phyloP scores from a whole-genome alignment of 2,329 filamentous ascomycete genomes.

The Alternaria tenuissima region DNA sequence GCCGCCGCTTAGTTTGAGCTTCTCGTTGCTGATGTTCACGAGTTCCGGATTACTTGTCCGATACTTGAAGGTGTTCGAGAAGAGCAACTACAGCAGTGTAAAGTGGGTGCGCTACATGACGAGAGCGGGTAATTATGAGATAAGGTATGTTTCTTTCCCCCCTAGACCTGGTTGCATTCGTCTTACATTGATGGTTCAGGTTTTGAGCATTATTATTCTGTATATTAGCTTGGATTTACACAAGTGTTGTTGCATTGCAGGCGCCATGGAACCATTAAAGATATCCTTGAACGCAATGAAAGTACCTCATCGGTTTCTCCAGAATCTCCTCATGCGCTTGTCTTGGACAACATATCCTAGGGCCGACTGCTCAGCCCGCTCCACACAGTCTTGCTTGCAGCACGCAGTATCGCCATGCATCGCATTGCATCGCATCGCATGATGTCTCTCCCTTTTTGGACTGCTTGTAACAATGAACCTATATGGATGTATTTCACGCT shows the following conservation, averaged over 20 bases:
- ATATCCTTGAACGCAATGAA: conserved; percentile 19
- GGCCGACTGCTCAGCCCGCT: not conserved
- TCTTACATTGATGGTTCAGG: conserved; percentile 3
- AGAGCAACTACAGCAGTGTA: conserved; percentile 97
- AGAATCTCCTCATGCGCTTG: not conserved
- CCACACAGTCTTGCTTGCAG: not conserved
- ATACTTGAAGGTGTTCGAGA: conserved; percentile 98
- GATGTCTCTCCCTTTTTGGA: too few species aligned
- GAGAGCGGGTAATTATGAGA: conserved; percentile 95
- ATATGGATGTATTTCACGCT: too few species aligned
- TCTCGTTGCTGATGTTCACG: conserved; percentile 97
- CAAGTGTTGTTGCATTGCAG: conserved; percentile 33
- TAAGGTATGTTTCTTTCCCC: conserved; percentile 65
- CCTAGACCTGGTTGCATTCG: not conserved
- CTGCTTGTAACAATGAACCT: too few species aligned
- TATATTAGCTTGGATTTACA: conserved; percentile 5
- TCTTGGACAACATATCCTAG: not conserved
- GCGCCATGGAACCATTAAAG: conserved; percentile 26
- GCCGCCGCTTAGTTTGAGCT: conserved; percentile 89
- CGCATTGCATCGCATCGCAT: too few species aligned
- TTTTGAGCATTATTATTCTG: conserved; percentile 16
- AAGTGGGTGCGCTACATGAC: conserved; percentile 99
- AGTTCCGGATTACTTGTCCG: conserved; percentile 90
- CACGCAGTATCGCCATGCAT: not conserved
- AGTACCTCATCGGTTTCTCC: conserved; percentile 6